Evolutionary conservation across 805 yeast species (phyloP).

Genomic region (Nakazawaea holstii): DNA sequence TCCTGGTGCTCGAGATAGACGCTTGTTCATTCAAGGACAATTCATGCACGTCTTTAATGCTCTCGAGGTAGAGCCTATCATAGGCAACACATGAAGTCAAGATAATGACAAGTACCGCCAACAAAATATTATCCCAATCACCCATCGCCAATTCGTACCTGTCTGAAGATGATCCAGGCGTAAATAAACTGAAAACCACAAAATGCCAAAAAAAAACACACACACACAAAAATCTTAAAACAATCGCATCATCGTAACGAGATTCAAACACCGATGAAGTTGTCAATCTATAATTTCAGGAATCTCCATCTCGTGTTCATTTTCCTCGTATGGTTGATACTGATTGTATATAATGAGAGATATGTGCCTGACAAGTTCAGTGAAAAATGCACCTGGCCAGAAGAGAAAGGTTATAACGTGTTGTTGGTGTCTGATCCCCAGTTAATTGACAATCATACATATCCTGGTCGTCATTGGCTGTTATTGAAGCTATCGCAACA

Average conservation of each 20-base stretch:
- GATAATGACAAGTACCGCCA: not conserved
- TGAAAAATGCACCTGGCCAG: slow-evolving; percentile 15
- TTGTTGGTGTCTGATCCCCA: slow-evolving; percentile 89
- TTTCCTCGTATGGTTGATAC: slow-evolving; percentile 10
- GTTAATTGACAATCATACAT: slow-evolving; percentile 80
- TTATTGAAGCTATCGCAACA: slow-evolving; percentile 50
- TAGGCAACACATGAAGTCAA: slow-evolving; percentile 1
- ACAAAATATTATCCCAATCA: not conserved
- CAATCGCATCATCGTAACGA: not conserved
- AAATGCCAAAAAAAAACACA: not conserved
- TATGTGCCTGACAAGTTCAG: not conserved
- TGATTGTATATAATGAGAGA: slow-evolving; percentile 4
- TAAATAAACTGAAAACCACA: not conserved
- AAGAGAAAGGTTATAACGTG: slow-evolving; percentile 5
- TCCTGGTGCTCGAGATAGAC: slow-evolving; percentile 57
- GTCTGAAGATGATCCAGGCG: not conserved
- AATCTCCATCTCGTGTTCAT: slow-evolving; percentile 16
- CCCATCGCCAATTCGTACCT: not conserved
- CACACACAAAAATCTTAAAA: not conserved
- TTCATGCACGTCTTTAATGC: slow-evolving; percentile 50
- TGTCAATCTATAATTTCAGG: slow-evolving; percentile 11
- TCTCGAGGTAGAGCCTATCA: slow-evolving; percentile 22
- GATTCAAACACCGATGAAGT: slow-evolving; percentile 1
- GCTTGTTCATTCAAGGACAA: slow-evolving; percentile 62
- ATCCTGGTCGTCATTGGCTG: slow-evolving; percentile 60